Conservation (phyloP, 768 basidiomycete genomes). For the Agrocybe chaxingu region DNA sequence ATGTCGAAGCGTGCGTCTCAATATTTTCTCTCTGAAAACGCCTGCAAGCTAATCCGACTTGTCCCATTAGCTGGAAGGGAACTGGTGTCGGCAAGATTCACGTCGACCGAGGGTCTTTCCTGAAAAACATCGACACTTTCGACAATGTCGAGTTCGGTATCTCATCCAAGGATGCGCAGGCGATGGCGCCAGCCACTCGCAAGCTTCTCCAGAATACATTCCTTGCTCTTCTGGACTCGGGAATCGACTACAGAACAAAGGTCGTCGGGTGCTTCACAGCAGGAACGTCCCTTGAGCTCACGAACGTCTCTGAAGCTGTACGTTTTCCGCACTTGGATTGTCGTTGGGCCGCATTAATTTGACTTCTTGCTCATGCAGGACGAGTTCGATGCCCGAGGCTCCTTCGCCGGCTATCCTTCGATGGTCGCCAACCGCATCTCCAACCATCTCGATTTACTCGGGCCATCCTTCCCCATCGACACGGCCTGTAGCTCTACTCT, state of each 20-base stretch:
- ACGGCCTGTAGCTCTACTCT: conserved; percentile 48
- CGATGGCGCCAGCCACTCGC: conserved; percentile 31
- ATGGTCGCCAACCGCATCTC: conserved; percentile 40
- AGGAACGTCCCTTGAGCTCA: conserved; percentile 18
- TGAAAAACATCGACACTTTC: conserved; percentile 33
- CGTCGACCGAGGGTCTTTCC: conserved; percentile 30
- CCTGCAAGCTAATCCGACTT: neutral
- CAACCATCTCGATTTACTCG: conserved; percentile 36
- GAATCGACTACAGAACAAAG: conserved; percentile 40
- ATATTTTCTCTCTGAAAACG: neutral
- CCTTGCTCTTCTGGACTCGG: conserved; percentile 43
- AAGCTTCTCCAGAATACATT: conserved; percentile 37
- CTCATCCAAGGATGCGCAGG: conserved; percentile 28
- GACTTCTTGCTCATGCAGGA: conserved; percentile 20
- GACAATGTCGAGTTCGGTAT: conserved; percentile 41
- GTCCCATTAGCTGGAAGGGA: conserved; percentile 20
- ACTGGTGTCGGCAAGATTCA: conserved; percentile 23
- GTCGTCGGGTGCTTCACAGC: conserved; percentile 42
- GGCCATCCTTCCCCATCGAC: conserved; percentile 48
- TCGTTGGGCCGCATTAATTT: neutral
- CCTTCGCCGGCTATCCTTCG: conserved; percentile 29
- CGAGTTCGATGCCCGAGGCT: conserved; percentile 27
- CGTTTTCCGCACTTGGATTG: neutral
- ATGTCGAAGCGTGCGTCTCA: conserved; percentile 25
- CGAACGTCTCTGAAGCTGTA: conserved; percentile 26